Base-by-base conservation (phyloP, 2,329 filamentous ascomycete species). In the Phialemonium atrogriseum region DNA sequence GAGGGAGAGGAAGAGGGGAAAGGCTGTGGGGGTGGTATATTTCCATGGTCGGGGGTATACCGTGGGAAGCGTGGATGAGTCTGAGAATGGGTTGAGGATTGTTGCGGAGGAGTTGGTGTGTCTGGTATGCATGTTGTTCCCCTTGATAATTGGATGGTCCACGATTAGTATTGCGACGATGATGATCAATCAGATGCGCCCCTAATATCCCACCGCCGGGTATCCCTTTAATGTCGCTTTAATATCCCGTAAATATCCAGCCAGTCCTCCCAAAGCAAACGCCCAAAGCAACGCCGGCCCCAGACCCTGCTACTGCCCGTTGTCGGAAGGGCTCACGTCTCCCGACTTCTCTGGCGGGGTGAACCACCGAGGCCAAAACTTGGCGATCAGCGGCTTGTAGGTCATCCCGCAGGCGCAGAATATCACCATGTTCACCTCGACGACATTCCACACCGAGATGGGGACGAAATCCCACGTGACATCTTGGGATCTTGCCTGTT, bases 21-120 rank as follows among this genome's bases (percentile, higher is more conserved):
- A 35, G n/a, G 31, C 33, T 6, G 40, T 30, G 0, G 40, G 30
- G 2, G 16, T 42, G 13, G 22, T 40, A 6, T 42, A 40, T 20
- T 40, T 32, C 5, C 39, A 42, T 23, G 35, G 37, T 4, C 37
- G 40, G 2, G 39, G 35, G 5, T 40, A 33, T 13, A 36, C 37
- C 2, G 25, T 34, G 1, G 39, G 34, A 1, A 28, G 18, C 3
- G 34, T 39, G 7, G 39, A 37, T 18, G 34, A 41, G 27, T 38
- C 38, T 10, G 40, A 40, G 19, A 38, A 40, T 13, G 33, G 37
- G 10, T 17, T 42, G 13, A 32, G 37, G 8, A 10, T 42, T 10
- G 17, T 42, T 7, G 39, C 39, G 4, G 35, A 42, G 18, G 20
- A 19, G 20, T 42, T 37, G 1, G 31, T 22, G 6, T 42, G 37